These are phyloP conservation scores for Grammothele lineata DNA, from an alignment of 768 basidiomycete genomes.

Conservation along the genomic window DNA sequence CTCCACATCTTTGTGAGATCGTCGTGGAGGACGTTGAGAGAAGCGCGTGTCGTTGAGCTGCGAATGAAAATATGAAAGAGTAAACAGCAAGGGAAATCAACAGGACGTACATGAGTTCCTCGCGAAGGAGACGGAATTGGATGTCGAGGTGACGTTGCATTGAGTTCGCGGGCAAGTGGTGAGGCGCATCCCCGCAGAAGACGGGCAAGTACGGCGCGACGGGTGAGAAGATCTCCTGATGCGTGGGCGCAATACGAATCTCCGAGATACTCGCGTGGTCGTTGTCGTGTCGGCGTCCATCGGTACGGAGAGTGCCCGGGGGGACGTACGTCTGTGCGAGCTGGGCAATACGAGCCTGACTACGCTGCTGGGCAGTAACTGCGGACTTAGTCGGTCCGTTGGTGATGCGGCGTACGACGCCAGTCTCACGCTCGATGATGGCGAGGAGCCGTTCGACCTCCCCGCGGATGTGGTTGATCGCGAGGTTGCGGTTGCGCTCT, in stretches of 20 bases:
- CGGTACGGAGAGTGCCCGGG: conserved; percentile 30
- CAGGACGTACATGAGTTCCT: conserved; percentile 56
- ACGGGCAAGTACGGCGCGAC: conserved; percentile 57
- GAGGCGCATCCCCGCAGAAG: conserved; percentile 55
- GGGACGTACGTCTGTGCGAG: conserved; percentile 18
- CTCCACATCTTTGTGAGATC: conserved; percentile 32
- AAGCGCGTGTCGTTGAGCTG: conserved; percentile 7
- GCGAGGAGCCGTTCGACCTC: conserved; percentile 17
- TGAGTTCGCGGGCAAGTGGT: conserved; percentile 49
- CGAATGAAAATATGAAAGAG: no score
- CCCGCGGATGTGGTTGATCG: conserved; percentile 14
- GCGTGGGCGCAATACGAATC: conserved; percentile 69
- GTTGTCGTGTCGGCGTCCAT: conserved; percentile 66
- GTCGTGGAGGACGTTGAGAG: conserved; percentile 44
- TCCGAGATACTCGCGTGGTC: conserved; percentile 50
- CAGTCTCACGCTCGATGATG: conserved; percentile 23
- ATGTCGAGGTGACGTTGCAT: conserved; percentile 69
- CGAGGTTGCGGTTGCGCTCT: conserved; percentile 4
- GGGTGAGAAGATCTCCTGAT: conserved; percentile 52
- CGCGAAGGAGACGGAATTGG: conserved; percentile 71
- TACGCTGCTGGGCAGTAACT: neutral
- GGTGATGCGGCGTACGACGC: conserved; percentile 2
- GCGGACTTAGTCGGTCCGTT: conserved; percentile 1
- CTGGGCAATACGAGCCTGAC: conserved; percentile 17
- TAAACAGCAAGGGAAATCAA: no score